Percentiles rank a stretch among this genome's conserved stretches.
These are phyloP conservation scores for Cercophora scortea DNA, from an alignment of 495 filamentous ascomycete species.

Conservation along the genomic window DNA sequence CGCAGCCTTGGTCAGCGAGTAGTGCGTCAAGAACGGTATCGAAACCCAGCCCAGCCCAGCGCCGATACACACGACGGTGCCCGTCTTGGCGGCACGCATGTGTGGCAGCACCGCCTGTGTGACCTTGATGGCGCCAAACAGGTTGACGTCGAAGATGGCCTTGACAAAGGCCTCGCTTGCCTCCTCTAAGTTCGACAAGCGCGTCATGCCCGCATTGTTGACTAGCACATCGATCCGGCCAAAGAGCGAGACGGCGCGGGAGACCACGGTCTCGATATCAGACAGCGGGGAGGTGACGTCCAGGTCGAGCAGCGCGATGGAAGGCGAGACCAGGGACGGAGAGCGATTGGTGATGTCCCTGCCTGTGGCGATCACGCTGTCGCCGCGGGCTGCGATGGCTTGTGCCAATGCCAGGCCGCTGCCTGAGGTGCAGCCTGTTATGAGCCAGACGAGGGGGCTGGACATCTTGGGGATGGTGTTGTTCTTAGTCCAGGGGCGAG, in stretches of 20 bases:
- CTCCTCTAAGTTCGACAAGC: constrained; percentile 38
- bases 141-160: constrained; percentile 39
- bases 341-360: constrained; percentile 33
- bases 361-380: constrained; percentile 49
- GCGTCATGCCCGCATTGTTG: constrained; percentile 48
- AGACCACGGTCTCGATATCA: constrained; percentile 29
- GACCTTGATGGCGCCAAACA: constrained; percentile 38
- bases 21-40: constrained; percentile 5
- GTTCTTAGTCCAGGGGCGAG: neutral
- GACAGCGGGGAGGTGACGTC: constrained; percentile 36
- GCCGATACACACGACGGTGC: constrained; percentile 30
- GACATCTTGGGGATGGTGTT: neutral
- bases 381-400: constrained; percentile 39
- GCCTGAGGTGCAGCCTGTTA: constrained; percentile 41
- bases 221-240: constrained; percentile 45
- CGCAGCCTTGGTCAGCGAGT: constrained; percentile 13
- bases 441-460: constrained; percentile 23
- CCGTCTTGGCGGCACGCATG: constrained; percentile 36
- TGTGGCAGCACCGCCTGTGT: constrained; percentile 38
- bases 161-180: constrained; percentile 29
- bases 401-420: constrained; percentile 34
- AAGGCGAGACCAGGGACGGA: constrained; percentile 29
- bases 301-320: constrained; percentile 30
- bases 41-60: constrained; percentile 12
- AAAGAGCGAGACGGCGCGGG: constrained; percentile 24